Conservation (phyloP, 352 stramenopile species). For the Globisporangium sylvaticum region DNA sequence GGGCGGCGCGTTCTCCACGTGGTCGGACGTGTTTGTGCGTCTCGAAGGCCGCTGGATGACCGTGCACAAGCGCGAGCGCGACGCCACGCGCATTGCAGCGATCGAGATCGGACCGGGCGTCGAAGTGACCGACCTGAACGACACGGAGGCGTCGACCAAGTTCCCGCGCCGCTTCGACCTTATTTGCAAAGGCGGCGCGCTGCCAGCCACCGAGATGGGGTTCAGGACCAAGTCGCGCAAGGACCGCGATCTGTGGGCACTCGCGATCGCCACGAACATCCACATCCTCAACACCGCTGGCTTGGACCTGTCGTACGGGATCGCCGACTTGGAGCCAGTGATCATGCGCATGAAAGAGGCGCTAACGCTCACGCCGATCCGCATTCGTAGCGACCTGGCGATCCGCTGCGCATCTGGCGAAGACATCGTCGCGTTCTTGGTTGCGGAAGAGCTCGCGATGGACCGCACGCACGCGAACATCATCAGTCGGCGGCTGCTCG, state of each 20-base stretch:
- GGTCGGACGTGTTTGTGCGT: conserved; percentile 26
- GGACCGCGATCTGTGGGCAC: conserved; percentile 72
- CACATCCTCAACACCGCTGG: conserved; percentile 46
- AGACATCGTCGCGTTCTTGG: conserved; percentile 65
- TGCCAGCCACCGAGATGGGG: conserved; percentile 64
- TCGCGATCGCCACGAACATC: conserved; percentile 62
- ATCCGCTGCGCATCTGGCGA: conserved; percentile 67
- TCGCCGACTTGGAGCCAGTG: conserved; percentile 52
- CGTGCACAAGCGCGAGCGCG: conserved; percentile 37
- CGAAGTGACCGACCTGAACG: conserved; percentile 53
- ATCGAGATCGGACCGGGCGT: conserved; percentile 70
- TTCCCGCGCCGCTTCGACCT: conserved; percentile 77
- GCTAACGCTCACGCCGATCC: conserved; percentile 53
- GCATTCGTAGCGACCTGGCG: conserved; percentile 58
- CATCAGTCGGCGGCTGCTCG: conserved; percentile 56
- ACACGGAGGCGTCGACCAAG: conserved; percentile 59
- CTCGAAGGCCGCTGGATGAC: conserved; percentile 32
- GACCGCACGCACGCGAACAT: conserved; percentile 50
- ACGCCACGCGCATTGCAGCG: conserved; percentile 49
- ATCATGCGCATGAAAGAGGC: conserved; percentile 50
- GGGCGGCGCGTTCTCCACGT: conserved; percentile 25
- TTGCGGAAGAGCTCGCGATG: conserved; percentile 42
- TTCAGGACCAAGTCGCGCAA: conserved; percentile 79
- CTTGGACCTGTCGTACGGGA: conserved; percentile 43
- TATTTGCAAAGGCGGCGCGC: conserved; percentile 58